A percentile compares a stretch with the other conserved stretches of the same genome.
Conservation (phyloP, 1,284 basidiomycete species). For the Apiotrichum laibachii region DNA sequence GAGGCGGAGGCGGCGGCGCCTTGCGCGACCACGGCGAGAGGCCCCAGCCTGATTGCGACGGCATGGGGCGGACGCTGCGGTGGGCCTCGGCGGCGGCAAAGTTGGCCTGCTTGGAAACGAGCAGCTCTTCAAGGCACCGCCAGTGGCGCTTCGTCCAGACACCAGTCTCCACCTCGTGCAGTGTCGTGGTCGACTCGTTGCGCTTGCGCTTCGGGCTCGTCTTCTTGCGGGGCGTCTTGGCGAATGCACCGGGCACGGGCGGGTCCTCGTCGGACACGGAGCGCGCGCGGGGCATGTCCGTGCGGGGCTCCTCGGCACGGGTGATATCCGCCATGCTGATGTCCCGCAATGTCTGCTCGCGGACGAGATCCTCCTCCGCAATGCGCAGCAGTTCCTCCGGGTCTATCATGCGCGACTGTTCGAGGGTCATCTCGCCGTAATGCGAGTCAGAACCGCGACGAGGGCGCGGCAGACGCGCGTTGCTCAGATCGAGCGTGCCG, state of each 20-base stretch:
- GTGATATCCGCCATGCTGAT: neutral
- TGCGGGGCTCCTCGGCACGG: too few relatives aligned
- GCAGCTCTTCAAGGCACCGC: slow-evolving; percentile 38
- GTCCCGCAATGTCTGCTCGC: neutral
- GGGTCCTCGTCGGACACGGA: slow-evolving; percentile 4
- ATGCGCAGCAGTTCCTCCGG: slow-evolving; percentile 40
- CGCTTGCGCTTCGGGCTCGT: slow-evolving; percentile 16
- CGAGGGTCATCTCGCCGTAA: slow-evolving; percentile 14
- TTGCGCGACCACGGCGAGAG: neutral
- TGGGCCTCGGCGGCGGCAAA: slow-evolving; percentile 26
- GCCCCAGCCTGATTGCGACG: slow-evolving; percentile 21
- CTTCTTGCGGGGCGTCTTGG: neutral
- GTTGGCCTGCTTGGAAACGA: slow-evolving; percentile 26
- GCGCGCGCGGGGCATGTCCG: neutral
- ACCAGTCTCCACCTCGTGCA: too few relatives aligned
- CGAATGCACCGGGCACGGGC: slow-evolving; percentile 29
- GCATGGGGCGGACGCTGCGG: too few relatives aligned
- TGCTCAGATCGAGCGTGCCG: neutral
- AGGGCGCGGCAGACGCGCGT: slow-evolving; percentile 12
- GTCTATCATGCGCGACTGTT: slow-evolving; percentile 28
- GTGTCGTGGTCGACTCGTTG: neutral
- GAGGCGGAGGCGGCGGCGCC: neutral
- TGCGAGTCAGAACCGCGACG: neutral
- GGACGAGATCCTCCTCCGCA: slow-evolving; percentile 11
- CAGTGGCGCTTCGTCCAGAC: slow-evolving; percentile 40